Evolutionary conservation across 2,329 filamentous ascomycete genomes (phyloP).

Genomic region (Sclerotinia glacialis): DNA sequence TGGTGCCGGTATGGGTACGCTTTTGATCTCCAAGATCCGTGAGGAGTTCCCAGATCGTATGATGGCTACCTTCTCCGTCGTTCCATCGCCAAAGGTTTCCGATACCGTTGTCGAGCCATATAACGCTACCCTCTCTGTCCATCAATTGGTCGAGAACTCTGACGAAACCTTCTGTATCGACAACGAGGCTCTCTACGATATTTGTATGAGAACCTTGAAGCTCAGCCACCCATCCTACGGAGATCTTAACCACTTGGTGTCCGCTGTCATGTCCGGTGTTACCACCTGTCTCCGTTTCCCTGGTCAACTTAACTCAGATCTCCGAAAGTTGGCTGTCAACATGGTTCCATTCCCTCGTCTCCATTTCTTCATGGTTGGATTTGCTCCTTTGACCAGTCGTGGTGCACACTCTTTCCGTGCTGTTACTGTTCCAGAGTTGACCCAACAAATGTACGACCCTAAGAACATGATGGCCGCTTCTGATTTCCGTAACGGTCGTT

Average conservation of each 20-base stretch:
- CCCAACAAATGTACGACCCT: conserved; percentile 99
- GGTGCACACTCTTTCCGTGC: conserved; percentile 94
- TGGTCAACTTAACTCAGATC: conserved; percentile 98
- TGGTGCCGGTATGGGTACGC: conserved; percentile 99
- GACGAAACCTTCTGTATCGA: conserved; percentile 99
- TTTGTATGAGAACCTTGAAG: conserved; percentile 99
- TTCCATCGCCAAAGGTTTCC: conserved; percentile 98
- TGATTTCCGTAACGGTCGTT: conserved; percentile 99
- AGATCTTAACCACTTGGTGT: conserved; percentile 99
- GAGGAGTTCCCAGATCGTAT: conserved; percentile 99
- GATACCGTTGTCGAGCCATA: conserved; percentile 99
- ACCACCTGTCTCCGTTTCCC: conserved; percentile 99
- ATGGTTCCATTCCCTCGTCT: conserved; percentile 99
- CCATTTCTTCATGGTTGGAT: conserved; percentile 99
- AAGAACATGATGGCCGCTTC: conserved; percentile 99
- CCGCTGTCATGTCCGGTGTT: conserved; percentile 98
- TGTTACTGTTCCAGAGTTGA: conserved; percentile 95
- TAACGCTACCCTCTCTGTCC: conserved; percentile 97
- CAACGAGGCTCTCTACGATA: conserved; percentile 99
- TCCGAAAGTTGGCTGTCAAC: conserved; percentile 99
- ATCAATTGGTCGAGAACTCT: conserved; percentile 99
- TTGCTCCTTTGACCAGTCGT: conserved; percentile 94
- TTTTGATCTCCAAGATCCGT: conserved; percentile 99
- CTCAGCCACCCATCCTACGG: conserved; percentile 97
- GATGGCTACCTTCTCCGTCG: conserved; percentile 99